A percentile compares a stretch with the other conserved stretches of the same genome.
These are phyloP conservation scores for Castanea mollissima DNA, from an alignment of 306 rosid genomes.

Conservation along the genomic window DNA sequence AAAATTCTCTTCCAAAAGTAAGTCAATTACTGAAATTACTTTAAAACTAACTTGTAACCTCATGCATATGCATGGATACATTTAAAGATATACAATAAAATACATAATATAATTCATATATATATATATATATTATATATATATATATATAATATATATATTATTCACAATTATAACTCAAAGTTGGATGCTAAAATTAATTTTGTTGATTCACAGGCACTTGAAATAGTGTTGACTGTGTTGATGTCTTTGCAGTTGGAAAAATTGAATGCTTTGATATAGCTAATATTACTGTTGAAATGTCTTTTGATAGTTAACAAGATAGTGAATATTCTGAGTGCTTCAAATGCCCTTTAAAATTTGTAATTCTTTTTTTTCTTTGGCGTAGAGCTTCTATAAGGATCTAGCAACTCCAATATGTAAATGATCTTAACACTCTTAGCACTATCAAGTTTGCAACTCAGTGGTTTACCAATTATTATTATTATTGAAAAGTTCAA, in stretches of 20 bases:
- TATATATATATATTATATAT: too few relatives aligned
- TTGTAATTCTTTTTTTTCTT: slow-evolving; percentile 32
- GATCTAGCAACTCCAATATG: not conserved
- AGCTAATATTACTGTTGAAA: slow-evolving; percentile 32
- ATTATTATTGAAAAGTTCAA: too few relatives aligned
- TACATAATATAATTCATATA: too few relatives aligned
- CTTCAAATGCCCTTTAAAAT: slow-evolving; percentile 28
- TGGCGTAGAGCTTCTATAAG: not conserved
- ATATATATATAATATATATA: too few relatives aligned
- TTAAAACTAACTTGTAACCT: too few relatives aligned
- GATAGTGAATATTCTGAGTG: slow-evolving; percentile 34
- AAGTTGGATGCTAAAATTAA: slow-evolving; percentile 6
- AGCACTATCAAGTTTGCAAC: not conserved
- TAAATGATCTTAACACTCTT: not conserved
- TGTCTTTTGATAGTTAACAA: slow-evolving; percentile 29
- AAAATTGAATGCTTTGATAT: slow-evolving; percentile 28
- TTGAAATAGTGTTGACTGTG: slow-evolving; percentile 12
- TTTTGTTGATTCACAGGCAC: slow-evolving; percentile 23
- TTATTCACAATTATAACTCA: not conserved
- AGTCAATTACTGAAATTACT: too few relatives aligned
- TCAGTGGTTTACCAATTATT: not conserved
- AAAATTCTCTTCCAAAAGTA: too few relatives aligned
- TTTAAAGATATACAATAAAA: too few relatives aligned
- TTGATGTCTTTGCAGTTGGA: slow-evolving; percentile 29
- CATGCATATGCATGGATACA: too few relatives aligned